A percentile compares a stretch with the other conserved stretches of the same genome.
Evolutionary conservation across 2,329 filamentous ascomycete genomes (phyloP).

Genomic region (Bipolaris cookei): DNA sequence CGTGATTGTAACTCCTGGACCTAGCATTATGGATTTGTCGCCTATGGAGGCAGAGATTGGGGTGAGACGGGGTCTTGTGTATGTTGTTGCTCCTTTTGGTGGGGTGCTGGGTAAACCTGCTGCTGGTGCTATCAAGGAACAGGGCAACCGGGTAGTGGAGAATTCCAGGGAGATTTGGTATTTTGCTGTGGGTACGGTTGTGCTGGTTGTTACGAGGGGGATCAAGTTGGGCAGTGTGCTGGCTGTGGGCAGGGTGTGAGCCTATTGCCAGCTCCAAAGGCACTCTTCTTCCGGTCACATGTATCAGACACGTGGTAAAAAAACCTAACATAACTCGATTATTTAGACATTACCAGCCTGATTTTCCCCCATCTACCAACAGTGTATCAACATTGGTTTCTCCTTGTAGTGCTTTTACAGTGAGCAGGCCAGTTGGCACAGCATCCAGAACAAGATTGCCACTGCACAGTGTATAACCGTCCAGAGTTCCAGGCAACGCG

Average conservation of each 20-base stretch:
- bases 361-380: background rate
- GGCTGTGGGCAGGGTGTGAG: background rate
- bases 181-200: slow-evolving; percentile 27
- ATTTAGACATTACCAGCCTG: background rate
- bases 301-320: background rate
- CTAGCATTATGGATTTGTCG: background rate
- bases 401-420: background rate
- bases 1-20: background rate
- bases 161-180: slow-evolving; percentile 36
- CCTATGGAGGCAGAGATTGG: background rate
- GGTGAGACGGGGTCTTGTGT: slow-evolving; percentile 49
- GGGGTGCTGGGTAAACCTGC: slow-evolving; percentile 61
- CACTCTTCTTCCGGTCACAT: background rate
- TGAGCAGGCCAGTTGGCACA: slow-evolving; percentile 1
- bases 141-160: slow-evolving; percentile 44
- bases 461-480: background rate
- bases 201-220: background rate
- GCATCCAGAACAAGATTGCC: background rate
- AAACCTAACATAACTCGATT: background rate
- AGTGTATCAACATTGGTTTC: background rate
- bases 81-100: slow-evolving; percentile 57
- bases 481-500: background rate
- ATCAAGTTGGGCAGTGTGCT: background rate
- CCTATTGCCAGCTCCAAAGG: background rate
- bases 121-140: slow-evolving; percentile 56